Evolutionary conservation across 78 protist species (phyloP), one percentile per base, ranked within the genome.

Genomic region (Polysphondylium violaceum): DNA sequence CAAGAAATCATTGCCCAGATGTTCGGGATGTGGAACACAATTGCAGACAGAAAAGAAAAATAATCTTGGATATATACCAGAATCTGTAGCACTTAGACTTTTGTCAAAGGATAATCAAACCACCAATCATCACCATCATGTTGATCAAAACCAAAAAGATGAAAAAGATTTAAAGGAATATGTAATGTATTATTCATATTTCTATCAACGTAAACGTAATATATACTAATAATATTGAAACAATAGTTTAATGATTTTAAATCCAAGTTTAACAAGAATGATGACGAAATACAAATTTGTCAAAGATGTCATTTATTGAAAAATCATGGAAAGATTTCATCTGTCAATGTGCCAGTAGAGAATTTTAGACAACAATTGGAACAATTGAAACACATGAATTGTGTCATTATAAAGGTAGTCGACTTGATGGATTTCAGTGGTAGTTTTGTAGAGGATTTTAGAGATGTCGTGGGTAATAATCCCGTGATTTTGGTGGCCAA

Each of bases 391-490:
- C 43, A 87, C 29, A 58, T 76, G 47, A 87, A 87, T 68, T 75
- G 88, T 67, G 69, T 87, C 9, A 65, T 87, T 27, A 60, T 87
- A 4, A 87, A 87, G 38, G 77, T 87, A 6, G 77, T 87, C 7
- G 93, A 87, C 68, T 58, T 87, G 11, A 76, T 87, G 86, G 93
- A 87, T 33, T 87, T 87, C 43, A n/a, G 58, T 68, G 93, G 93
- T 6, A 61, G 76, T 1, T 87, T 87, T 43, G 51, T 87, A 1
- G 43, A 58, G 1, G 59, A 87, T 76, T 87, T 87, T 43, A 67
- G 93, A 68, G 38, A 41, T 2, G 43, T 87, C 4, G 35, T 87
- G 40, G 93, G 93, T 33, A 87, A 56, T 17, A 87, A 87, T 35
- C 93, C 93, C 7, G 93, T 87, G 2, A 61, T 87, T 25, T 29